Base-by-base conservation (phyloP, 306 rosid genomes). In the Cicer chorassanicum region DNA sequence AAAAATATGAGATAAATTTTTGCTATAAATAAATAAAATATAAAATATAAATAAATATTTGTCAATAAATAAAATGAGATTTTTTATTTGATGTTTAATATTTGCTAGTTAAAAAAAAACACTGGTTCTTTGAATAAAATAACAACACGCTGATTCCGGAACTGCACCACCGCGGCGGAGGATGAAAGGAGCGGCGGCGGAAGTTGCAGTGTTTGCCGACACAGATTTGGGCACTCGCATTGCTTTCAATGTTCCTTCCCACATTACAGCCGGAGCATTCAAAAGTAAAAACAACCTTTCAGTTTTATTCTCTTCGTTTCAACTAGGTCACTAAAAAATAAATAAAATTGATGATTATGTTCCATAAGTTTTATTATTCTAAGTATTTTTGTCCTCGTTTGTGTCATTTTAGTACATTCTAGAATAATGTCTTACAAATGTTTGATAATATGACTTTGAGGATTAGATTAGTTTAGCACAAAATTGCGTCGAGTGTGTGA, bases 161-260 rank as follows among this genome's bases (percentile, higher is more conserved):
- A 24, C 71, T 48, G 18, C 48, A 49, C 7, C 75, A 16, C 18
- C 24, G 36, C 11, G 68, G 36, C 11, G 71, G 41, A 11, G 4
- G 8, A 18, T 57, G 62, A 40, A 76, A 63, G 75, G 19, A 10
- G 71, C 66, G 78, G 68, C 14, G 12, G 82, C 44, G 34, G 79
- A 80, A 77, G 89, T 90, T 48, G 80, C 87, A 14, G 85, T 93
- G 71, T 93, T 93, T 55, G 87, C 79, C 10, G 86, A 85, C 14
- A 90, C 98, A 34, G 85, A 85, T 82, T 72, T 90, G 75, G 95
- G 88, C 82, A 93, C 96, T 80, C 82, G 75, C 82, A 66, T 93
- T 4, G 93, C 89, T 69, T 61, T 93, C 78, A 80, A 73, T 53
- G 84, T 87, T 29, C 88, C 82, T 61, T 87, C 42, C 7, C 75